phyloP scores from a whole-genome alignment of 768 basidiomycete species.

The Podaxis carcinomalis region DNA sequence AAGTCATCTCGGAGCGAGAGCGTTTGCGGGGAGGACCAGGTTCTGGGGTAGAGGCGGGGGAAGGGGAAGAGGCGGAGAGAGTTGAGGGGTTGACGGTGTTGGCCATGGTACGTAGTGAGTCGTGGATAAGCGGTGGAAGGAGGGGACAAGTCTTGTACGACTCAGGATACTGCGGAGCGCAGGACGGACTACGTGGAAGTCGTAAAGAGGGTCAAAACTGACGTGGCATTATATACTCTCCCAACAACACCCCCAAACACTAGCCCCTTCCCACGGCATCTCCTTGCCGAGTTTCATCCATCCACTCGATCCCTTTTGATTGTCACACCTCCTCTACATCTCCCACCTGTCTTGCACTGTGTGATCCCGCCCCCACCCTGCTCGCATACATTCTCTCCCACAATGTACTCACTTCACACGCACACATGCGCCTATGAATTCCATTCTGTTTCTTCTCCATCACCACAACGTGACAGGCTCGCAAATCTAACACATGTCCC shows the following conservation, averaged over 20 bases:
- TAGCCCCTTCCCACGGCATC: neutral
- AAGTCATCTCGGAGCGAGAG: conserved; percentile 52
- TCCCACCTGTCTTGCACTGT: neutral
- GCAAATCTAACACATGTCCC: neutral
- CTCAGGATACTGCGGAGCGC: conserved; percentile 28
- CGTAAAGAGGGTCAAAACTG: conserved; percentile 18
- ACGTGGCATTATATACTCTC: conserved; percentile 20
- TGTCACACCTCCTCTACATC: neutral
- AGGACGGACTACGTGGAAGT: conserved; percentile 34
- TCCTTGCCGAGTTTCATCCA: neutral
- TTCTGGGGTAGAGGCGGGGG: conserved; percentile 20
- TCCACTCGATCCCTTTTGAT: neutral
- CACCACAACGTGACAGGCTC: no score
- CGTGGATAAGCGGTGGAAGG: conserved; percentile 5
- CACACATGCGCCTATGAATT: no score
- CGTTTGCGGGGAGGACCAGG: conserved; percentile 66
- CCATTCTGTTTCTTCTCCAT: no score
- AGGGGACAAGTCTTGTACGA: conserved; percentile 7
- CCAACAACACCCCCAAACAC: neutral
- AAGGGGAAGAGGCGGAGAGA: conserved; percentile 24
- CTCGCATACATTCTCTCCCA: no score
- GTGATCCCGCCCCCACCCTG: neutral
- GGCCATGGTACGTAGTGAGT: conserved; percentile 12
- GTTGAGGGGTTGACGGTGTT: conserved; percentile 26
- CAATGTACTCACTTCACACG: no score